Percentiles rank a stretch among this genome's conserved stretches.
phyloP scores from a whole-genome alignment of 176 grass and related monocot genomes.

The Carex littledalei region DNA sequence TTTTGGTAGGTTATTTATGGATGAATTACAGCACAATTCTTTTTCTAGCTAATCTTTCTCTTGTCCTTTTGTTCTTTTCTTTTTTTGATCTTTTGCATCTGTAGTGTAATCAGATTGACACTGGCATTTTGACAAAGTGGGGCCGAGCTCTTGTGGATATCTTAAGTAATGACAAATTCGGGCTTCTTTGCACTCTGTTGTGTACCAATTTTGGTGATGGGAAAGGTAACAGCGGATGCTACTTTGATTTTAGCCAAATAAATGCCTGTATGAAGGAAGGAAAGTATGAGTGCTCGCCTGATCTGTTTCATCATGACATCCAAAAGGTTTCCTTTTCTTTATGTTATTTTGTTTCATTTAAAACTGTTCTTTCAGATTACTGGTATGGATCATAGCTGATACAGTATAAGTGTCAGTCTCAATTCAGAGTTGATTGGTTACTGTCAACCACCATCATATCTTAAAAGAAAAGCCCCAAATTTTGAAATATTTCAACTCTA shows the following conservation, averaged over 20 bases:
- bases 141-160: slow-evolving; percentile 39
- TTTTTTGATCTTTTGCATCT: not conserved
- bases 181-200: slow-evolving; percentile 63
- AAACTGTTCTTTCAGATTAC: not conserved
- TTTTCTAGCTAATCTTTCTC: not conserved
- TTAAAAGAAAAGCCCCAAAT: not conserved
- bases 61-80: not conserved
- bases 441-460: not conserved
- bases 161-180: slow-evolving; percentile 67
- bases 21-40: not conserved
- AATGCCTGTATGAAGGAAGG: slow-evolving; percentile 67
- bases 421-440: slow-evolving; percentile 11
- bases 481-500: not conserved
- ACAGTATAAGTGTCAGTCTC: not conserved
- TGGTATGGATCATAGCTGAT: not conserved
- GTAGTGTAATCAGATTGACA: slow-evolving; percentile 12
- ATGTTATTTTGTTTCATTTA: not conserved
- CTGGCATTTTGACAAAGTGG: not conserved
- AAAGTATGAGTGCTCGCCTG: slow-evolving; percentile 54
- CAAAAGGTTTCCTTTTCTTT: slow-evolving; percentile 49
- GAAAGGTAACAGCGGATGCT: slow-evolving; percentile 14
- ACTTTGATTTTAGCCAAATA: slow-evolving; percentile 58
- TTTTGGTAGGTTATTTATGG: not conserved
- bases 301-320: slow-evolving; percentile 59
- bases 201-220: slow-evolving; percentile 46